A percentile compares a stretch with the other conserved stretches of the same genome.
Conservation (phyloP, 106 monocot genomes). For the Dioscorea zingiberensis region DNA sequence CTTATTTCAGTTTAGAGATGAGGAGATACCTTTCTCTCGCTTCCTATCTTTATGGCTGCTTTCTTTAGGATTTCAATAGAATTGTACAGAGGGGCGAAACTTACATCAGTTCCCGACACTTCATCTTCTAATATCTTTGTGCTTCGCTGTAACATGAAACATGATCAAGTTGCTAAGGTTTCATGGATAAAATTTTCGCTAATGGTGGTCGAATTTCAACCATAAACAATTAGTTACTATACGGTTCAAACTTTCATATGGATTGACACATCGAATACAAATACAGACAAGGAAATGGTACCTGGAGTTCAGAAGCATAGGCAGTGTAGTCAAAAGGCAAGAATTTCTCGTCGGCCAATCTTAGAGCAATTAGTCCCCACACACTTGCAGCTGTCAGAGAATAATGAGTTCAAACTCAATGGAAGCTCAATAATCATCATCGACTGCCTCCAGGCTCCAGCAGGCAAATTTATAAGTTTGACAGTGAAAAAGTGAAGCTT, state of each 20-base stretch:
- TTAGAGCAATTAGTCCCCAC: conserved; percentile 67
- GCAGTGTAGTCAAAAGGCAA: conserved; percentile 65
- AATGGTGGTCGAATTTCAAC: neutral
- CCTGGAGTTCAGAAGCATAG: conserved; percentile 70
- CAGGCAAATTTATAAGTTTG: too few species aligned
- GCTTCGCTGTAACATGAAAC: conserved; percentile 18
- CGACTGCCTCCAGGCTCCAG: too few species aligned
- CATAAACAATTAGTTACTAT: neutral
- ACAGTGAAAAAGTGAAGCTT: too few species aligned
- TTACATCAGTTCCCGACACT: conserved; percentile 27
- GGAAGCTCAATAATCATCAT: too few species aligned
- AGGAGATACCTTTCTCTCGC: conserved; percentile 42
- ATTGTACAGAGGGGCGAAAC: conserved; percentile 38
- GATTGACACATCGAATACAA: neutral
- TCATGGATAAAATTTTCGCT: neutral
- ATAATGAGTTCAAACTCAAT: neutral
- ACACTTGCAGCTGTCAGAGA: conserved; percentile 48
- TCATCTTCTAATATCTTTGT: conserved; percentile 32
- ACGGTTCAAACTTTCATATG: too few species aligned
- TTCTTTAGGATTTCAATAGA: conserved; percentile 47
- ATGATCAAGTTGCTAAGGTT: neutral
- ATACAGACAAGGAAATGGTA: conserved; percentile 1
- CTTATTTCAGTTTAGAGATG: neutral
- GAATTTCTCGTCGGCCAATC: conserved; percentile 63
- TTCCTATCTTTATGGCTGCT: conserved; percentile 40